Evolutionary conservation across 495 filamentous ascomycete species (phyloP).

Genomic region (Pyrenula massariospora): DNA sequence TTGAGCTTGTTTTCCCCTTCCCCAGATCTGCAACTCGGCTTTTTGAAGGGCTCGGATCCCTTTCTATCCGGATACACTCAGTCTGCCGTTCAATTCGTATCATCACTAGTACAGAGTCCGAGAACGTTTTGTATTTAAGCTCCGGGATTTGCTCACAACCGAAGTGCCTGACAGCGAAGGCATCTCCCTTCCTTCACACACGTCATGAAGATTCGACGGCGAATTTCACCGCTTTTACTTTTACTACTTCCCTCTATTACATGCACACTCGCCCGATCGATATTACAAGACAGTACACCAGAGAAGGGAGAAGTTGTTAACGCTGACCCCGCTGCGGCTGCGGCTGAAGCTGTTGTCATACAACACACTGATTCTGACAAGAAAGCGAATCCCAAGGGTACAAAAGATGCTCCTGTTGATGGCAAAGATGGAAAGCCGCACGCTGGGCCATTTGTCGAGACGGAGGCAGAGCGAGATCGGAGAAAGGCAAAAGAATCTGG

Average conservation of each 20-base stretch:
- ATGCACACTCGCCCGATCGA: neutral
- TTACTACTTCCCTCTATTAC: neutral
- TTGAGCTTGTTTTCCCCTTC: neutral
- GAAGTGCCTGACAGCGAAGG: neutral
- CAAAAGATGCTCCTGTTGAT: slow-evolving; percentile 85
- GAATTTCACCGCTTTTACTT: neutral
- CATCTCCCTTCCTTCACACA: neutral
- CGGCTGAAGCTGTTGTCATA: neutral
- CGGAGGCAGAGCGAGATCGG: slow-evolving; percentile 46
- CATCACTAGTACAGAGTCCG: neutral
- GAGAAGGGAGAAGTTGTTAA: neutral
- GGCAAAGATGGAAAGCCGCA: slow-evolving; percentile 95
- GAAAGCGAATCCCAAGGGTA: slow-evolving; percentile 33
- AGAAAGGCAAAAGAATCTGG: slow-evolving; percentile 33
- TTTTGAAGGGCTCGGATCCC: neutral
- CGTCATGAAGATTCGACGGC: neutral
- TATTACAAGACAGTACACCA: neutral
- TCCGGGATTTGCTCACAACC: neutral
- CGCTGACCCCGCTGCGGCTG: neutral
- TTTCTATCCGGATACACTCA: neutral
- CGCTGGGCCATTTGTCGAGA: slow-evolving; percentile 74
- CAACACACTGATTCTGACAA: neutral
- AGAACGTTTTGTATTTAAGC: neutral
- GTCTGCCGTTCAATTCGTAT: neutral
- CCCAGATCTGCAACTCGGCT: neutral